Conservation (phyloP, 495 filamentous ascomycete genomes). For the Xylaria grammica region DNA sequence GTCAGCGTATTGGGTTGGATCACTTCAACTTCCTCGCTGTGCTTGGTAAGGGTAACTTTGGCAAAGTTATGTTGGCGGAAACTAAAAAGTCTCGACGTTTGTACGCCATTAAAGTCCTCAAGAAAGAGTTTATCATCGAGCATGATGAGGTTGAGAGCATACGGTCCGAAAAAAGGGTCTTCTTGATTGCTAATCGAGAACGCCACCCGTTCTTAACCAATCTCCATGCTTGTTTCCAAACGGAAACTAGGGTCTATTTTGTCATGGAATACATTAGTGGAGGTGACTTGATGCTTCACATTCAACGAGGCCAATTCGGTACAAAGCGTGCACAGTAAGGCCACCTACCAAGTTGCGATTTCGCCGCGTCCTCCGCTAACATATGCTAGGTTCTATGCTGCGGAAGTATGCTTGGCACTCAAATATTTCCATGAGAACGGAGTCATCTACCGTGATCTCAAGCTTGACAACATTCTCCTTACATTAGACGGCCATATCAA, state of each 20-base stretch:
- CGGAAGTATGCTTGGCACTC: slow-evolving; percentile 93
- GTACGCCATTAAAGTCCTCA: slow-evolving; percentile 98
- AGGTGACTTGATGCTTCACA: slow-evolving; percentile 98
- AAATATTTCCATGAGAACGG: slow-evolving; percentile 99
- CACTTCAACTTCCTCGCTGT: slow-evolving; percentile 99
- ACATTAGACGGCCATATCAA: slow-evolving; percentile 98
- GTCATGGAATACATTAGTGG: slow-evolving; percentile 99
- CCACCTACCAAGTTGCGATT: not conserved
- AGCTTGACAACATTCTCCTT: slow-evolving; percentile 97
- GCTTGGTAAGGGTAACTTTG: slow-evolving; percentile 98
- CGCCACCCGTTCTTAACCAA: slow-evolving; percentile 95
- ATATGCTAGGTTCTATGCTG: slow-evolving; percentile 83
- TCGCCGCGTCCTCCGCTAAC: slow-evolving; percentile 21
- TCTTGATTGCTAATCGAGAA: slow-evolving; percentile 96
- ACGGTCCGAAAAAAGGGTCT: slow-evolving; percentile 95
- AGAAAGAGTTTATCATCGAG: slow-evolving; percentile 99
- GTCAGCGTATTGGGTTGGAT: slow-evolving; percentile 86
- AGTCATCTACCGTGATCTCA: slow-evolving; percentile 98
- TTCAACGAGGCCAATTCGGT: slow-evolving; percentile 95
- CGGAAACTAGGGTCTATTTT: slow-evolving; percentile 97
- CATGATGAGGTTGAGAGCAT: slow-evolving; percentile 99
- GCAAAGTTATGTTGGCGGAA: slow-evolving; percentile 99
- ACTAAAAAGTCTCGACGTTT: slow-evolving; percentile 90
- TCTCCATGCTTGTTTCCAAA: slow-evolving; percentile 98
- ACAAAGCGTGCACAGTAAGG: slow-evolving; percentile 93